Evolutionary conservation across 2,329 filamentous ascomycete genomes (phyloP).

Genomic region (Ascochyta lentis): DNA sequence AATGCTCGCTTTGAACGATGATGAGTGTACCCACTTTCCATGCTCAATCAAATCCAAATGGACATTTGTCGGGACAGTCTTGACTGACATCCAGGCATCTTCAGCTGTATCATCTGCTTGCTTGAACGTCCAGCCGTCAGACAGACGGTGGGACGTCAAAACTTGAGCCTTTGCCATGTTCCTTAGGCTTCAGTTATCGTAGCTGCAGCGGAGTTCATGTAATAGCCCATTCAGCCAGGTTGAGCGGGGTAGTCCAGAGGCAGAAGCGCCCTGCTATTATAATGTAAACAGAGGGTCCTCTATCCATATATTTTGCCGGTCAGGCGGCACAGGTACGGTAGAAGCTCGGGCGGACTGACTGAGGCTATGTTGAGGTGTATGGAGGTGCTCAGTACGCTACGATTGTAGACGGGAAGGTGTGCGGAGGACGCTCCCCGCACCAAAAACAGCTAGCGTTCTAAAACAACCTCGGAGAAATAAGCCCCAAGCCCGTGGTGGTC

Average conservation of each 20-base stretch:
- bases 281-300: slow-evolving; percentile 7
- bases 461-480: neutral
- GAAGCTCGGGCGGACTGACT: slow-evolving; percentile 9
- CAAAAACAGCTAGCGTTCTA: slow-evolving; percentile 2
- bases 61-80: slow-evolving; percentile 56
- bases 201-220: neutral
- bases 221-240: neutral
- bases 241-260: slow-evolving; percentile 13
- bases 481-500: neutral
- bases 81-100: slow-evolving; percentile 53
- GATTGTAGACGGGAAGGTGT: neutral
- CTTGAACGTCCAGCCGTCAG: slow-evolving; percentile 55
- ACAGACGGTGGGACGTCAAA: slow-evolving; percentile 41
- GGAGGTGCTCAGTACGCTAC: slow-evolving; percentile 5
- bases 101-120: slow-evolving; percentile 51
- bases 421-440: slow-evolving; percentile 9
- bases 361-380: slow-evolving; percentile 9
- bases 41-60: slow-evolving; percentile 57
- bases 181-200: slow-evolving; percentile 1
- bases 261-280: slow-evolving; percentile 4
- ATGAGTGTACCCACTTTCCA: slow-evolving; percentile 49
- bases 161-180: slow-evolving; percentile 37
- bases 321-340: slow-evolving; percentile 12
- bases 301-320: slow-evolving; percentile 9
- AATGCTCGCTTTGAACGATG: neutral